Evolutionary conservation across 345 rosid species (phyloP).

Genomic region (Eucalyptus paniculata): DNA sequence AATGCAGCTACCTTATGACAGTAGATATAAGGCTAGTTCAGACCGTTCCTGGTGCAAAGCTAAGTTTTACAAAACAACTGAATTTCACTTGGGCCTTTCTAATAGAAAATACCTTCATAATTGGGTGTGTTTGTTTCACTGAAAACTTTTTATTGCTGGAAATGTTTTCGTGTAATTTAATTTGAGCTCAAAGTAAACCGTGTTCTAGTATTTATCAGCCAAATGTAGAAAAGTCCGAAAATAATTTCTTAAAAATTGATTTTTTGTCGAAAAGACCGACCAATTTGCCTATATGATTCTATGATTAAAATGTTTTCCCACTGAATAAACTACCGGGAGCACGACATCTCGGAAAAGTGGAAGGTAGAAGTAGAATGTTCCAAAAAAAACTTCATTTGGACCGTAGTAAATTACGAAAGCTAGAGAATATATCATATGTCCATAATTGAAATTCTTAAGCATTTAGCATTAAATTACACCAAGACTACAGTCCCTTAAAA

Average conservation of each 20-base stretch:
- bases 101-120: neutral
- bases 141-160: rapidly evolving
- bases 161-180: rapidly evolving
- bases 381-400: neutral
- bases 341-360: neutral
- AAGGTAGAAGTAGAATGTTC: neutral
- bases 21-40: neutral
- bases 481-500: neutral
- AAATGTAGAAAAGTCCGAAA: too few species aligned
- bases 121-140: rapidly evolving
- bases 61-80: neutral
- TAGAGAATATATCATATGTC: neutral
- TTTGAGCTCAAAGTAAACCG: neutral
- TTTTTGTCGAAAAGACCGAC: neutral
- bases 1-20: neutral
- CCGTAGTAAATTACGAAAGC: neutral
- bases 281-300: neutral
- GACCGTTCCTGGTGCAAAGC: neutral
- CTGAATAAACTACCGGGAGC: neutral
- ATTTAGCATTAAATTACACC: neutral
- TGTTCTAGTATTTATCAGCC: neutral
- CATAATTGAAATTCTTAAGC: neutral
- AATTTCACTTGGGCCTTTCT: neutral
- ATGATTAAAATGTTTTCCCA: neutral
- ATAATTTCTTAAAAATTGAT: neutral